Conservation (phyloP, 2,329 filamentous ascomycete genomes). For the Colletotrichum salicis region DNA sequence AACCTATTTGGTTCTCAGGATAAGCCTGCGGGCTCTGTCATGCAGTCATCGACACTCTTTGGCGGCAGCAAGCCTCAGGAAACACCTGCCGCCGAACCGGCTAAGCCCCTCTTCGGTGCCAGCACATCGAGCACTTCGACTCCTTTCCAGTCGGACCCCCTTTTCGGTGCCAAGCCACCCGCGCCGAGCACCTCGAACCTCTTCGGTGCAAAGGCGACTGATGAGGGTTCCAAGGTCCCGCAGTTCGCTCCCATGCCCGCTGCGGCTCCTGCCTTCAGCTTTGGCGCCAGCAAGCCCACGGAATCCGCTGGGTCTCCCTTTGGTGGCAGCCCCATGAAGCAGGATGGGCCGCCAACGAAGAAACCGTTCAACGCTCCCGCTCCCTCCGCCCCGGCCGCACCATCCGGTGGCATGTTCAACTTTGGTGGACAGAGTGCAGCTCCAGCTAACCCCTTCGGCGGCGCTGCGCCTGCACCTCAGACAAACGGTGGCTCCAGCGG, state of each 20-base stretch:
- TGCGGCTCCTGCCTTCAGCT: constrained; percentile 47
- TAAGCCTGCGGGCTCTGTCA: constrained; percentile 36
- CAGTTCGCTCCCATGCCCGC: constrained; percentile 25
- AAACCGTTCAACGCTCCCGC: constrained; percentile 49
- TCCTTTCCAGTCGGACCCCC: constrained; percentile 30
- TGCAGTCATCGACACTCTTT: constrained; percentile 51
- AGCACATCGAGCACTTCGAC: constrained; percentile 28
- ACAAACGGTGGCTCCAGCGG: constrained; percentile 26
- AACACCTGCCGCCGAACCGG: constrained; percentile 39
- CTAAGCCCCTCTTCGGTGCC: constrained; percentile 42
- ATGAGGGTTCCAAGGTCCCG: constrained; percentile 15
- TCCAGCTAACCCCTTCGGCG: constrained; percentile 26
- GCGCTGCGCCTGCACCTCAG: constrained; percentile 24
- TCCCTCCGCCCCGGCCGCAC: constrained; percentile 40
- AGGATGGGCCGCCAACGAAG: constrained; percentile 48
- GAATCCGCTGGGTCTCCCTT: constrained; percentile 48
- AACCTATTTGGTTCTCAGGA: constrained; percentile 40
- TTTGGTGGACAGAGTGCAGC: constrained; percentile 49
- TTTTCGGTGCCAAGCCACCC: constrained; percentile 40
- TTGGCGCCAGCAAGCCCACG: constrained; percentile 43
- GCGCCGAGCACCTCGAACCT: constrained; percentile 40
- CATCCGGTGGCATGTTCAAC: constrained; percentile 46
- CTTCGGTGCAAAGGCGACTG: constrained; percentile 42
- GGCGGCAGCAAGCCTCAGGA: constrained; percentile 48
- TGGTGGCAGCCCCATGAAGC: constrained; percentile 55